Conservation (phyloP, 78 protist genomes). For the Dictyostelium capitatum region DNA sequence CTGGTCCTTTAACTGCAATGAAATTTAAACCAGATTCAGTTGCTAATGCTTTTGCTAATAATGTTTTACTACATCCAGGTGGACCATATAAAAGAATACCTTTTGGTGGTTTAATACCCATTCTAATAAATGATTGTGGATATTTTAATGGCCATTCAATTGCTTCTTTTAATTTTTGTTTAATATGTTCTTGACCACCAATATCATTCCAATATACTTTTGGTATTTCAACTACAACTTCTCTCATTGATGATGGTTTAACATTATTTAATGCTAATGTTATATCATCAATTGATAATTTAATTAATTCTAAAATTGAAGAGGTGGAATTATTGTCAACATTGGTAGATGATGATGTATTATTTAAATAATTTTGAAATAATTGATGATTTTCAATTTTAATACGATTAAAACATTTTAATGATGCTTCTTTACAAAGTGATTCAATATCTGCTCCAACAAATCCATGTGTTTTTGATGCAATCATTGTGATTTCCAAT, state of each 20-base stretch:
- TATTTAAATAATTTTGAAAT: neutral
- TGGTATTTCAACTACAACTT: constrained; percentile 80
- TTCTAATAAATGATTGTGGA: constrained; percentile 89
- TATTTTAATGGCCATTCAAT: constrained; percentile 96
- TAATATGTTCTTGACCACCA: constrained; percentile 96
- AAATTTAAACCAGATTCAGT: constrained; percentile 94
- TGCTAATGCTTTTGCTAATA: constrained; percentile 98
- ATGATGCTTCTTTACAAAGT: constrained; percentile 89
- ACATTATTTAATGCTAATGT: constrained; percentile 11
- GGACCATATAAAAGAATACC: constrained; percentile 98
- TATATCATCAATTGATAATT: constrained; percentile 51
- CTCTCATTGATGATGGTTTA: constrained; percentile 84
- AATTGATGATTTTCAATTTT: constrained; percentile 8
- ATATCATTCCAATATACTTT: constrained; percentile 96
- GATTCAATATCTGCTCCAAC: constrained; percentile 97
- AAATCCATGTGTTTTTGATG: constrained; percentile 89
- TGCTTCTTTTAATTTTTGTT: constrained; percentile 91
- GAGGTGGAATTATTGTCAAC: too few species aligned
- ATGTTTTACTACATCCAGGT: constrained; percentile 97
- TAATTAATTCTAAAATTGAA: neutral
- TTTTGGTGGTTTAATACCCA: constrained; percentile 96
- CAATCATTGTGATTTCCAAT: constrained; percentile 43
- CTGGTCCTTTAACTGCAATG: constrained; percentile 97
- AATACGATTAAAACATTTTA: constrained; percentile 81
- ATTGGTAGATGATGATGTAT: neutral